A percentile compares a stretch with the other conserved stretches of the same genome.
Evolutionary conservation across 73 alveolate species (phyloP).

Genomic region (Paramecium sexaurelia): DNA sequence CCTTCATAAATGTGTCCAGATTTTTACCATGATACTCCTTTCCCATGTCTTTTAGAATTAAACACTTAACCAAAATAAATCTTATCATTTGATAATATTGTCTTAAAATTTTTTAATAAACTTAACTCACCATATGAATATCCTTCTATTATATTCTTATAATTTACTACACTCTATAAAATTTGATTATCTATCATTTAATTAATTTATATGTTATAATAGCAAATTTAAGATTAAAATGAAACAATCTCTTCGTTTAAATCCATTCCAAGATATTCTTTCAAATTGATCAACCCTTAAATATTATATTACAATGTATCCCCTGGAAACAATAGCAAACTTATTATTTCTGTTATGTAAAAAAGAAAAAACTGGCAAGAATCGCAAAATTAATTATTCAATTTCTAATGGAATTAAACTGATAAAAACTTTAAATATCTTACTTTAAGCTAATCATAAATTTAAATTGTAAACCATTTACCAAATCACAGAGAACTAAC

Average conservation of each 20-base stretch:
- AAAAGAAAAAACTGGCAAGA: conserved; percentile 70
- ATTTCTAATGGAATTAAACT: neutral
- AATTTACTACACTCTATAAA: neutral
- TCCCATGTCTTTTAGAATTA: conserved; percentile 1
- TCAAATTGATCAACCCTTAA: neutral
- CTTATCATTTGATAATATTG: neutral
- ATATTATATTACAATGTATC: conserved; percentile 42
- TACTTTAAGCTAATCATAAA: neutral
- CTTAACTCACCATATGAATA: neutral
- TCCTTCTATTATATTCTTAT: neutral
- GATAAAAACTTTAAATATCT: neutral
- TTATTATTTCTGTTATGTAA: conserved; percentile 70
- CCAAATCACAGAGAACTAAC: conserved; percentile 9
- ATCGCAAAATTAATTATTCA: neutral
- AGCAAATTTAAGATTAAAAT: neutral
- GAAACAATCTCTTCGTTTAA: neutral
- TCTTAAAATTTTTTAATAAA: neutral
- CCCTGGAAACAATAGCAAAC: conserved; percentile 79
- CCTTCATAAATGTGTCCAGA: conserved; percentile 45
- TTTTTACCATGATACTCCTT: neutral
- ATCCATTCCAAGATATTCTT: neutral
- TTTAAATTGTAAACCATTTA: neutral
- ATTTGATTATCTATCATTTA: neutral
- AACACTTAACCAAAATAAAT: neutral
- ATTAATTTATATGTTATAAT: neutral